phyloP scores from a whole-genome alignment of 2,329 filamentous ascomycete genomes.

The Nannizziopsis barbatae region DNA sequence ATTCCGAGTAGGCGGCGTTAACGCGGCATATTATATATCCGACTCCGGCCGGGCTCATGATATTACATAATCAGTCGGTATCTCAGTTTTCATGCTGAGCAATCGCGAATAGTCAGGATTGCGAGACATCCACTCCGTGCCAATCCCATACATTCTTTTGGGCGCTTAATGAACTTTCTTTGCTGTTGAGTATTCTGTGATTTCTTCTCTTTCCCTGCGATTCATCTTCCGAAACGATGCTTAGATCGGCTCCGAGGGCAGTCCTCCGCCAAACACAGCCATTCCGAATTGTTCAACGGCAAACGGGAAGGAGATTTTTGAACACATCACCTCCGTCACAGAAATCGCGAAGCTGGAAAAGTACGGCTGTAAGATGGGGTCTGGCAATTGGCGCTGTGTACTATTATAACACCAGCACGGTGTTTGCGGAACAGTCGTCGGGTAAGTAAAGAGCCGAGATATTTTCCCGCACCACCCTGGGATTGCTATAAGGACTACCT shows the following conservation, averaged over 20 bases:
- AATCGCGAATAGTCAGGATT: conserved; percentile 1
- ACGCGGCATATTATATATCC: background rate
- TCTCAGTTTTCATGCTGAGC: conserved; percentile 8
- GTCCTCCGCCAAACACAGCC: conserved; percentile 19
- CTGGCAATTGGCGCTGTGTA: conserved; percentile 68
- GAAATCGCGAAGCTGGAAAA: conserved; percentile 73
- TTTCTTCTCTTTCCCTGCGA: conserved; percentile 3
- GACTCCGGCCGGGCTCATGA: background rate
- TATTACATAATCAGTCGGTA: conserved; percentile 8
- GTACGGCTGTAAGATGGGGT: conserved; percentile 59
- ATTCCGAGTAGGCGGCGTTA: background rate
- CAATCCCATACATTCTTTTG: conserved; percentile 5
- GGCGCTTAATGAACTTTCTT: conserved; percentile 4
- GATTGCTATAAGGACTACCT: background rate
- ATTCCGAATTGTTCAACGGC: conserved; percentile 13
- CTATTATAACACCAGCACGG: conserved; percentile 82
- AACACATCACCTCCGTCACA: conserved; percentile 46
- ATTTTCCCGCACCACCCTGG: too few relatives aligned
- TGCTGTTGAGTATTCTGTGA: background rate
- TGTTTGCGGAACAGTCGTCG: conserved; percentile 72
- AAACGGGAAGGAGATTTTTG: conserved; percentile 38
- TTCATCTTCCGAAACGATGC: conserved; percentile 16
- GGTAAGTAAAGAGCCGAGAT: conserved; percentile 45
- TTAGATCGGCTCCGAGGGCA: conserved; percentile 16
- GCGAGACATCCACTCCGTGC: background rate